Percentiles rank a stretch among this genome's conserved stretches.
These are phyloP conservation scores for Russula emetica DNA, from an alignment of 768 basidiomycete species.

Conservation along the genomic window DNA sequence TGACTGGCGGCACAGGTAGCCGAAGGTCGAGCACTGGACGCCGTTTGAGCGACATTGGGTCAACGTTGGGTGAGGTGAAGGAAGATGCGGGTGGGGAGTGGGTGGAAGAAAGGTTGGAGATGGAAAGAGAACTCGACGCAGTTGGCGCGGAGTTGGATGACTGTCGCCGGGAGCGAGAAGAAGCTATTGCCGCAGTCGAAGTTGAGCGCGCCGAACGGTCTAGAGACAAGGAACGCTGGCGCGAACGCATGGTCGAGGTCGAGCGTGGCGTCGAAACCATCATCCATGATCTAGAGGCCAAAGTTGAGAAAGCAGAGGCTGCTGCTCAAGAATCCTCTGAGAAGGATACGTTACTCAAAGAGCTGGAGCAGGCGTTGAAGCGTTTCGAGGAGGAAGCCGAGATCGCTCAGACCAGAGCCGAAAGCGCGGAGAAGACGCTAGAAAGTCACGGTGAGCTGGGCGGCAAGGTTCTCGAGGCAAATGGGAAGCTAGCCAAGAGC, in stretches of 20 bases:
- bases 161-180: conserved; percentile 36
- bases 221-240: conserved; percentile 66
- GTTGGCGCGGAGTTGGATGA: conserved; percentile 39
- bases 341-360: conserved; percentile 40
- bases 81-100: conserved; percentile 65
- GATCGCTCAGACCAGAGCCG: conserved; percentile 52
- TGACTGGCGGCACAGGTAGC: conserved; percentile 30
- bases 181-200: conserved; percentile 44
- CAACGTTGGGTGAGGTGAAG: conserved; percentile 53
- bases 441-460: conserved; percentile 66
- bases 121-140: conserved; percentile 38
- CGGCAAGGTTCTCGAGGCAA: conserved; percentile 60
- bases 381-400: conserved; percentile 51
- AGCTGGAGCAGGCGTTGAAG: conserved; percentile 44
- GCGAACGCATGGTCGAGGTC: conserved; percentile 64
- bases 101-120: conserved; percentile 64
- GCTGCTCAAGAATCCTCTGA: conserved; percentile 40
- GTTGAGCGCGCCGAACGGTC: conserved; percentile 55
- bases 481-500: conserved; percentile 52
- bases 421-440: conserved; percentile 60
- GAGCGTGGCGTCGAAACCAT: conserved; percentile 66
- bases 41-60: conserved; percentile 50
- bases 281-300: conserved; percentile 58
- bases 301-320: conserved; percentile 50
- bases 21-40: conserved; percentile 38